Conservation (phyloP, 345 rosid species). For the Rhizophora apiculata region DNA sequence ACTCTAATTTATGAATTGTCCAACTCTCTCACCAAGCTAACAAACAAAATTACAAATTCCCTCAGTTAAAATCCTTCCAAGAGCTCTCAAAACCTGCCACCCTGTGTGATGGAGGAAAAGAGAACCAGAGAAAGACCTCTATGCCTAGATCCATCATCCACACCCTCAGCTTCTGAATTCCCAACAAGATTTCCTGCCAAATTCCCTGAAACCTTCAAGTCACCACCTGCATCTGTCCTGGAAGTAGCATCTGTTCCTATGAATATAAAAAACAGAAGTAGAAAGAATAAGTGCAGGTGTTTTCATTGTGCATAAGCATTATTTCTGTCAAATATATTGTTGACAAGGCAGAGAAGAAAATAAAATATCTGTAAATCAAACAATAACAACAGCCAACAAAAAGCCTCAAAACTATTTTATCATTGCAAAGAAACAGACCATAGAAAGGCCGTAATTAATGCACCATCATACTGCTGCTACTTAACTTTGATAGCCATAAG, state of each 20-base stretch:
- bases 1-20: too few relatives aligned
- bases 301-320: too few relatives aligned
- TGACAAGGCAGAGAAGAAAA: too few relatives aligned
- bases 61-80: background rate
- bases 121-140: constrained; percentile 30
- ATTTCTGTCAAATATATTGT: too few relatives aligned
- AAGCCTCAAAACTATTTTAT: too few relatives aligned
- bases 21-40: background rate
- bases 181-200: constrained; percentile 28
- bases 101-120: background rate
- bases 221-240: constrained; percentile 36
- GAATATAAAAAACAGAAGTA: background rate
- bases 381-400: too few relatives aligned
- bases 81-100: background rate
- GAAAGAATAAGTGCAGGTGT: too few relatives aligned
- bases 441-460: too few relatives aligned
- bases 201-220: constrained; percentile 29
- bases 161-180: constrained; percentile 33
- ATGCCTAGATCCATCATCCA: constrained; percentile 28
- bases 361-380: too few relatives aligned
- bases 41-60: background rate
- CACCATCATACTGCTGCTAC: too few relatives aligned
- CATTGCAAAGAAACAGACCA: too few relatives aligned
- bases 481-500: too few relatives aligned
- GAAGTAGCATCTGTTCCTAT: constrained; percentile 43